A percentile compares a stretch with the other conserved stretches of the same genome.
These are phyloP conservation scores for Vigna mungo DNA, from an alignment of 306 rosid genomes.

Conservation along the genomic window DNA sequence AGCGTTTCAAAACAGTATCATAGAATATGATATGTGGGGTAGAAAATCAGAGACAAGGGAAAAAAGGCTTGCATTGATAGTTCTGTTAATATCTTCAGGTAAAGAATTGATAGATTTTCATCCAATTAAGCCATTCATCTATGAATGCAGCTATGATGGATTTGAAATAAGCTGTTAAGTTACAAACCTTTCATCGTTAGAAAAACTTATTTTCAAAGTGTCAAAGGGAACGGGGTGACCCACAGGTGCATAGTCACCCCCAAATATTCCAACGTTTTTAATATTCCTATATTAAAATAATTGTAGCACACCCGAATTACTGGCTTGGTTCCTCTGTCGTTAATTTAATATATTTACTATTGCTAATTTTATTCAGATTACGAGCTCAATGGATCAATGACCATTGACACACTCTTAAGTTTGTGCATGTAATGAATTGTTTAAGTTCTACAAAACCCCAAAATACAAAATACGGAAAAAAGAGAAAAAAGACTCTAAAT, in stretches of 20 bases:
- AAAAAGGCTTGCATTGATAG: background rate
- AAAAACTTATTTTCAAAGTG: background rate
- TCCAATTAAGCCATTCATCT: slow-evolving; percentile 5
- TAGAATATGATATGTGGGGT: background rate
- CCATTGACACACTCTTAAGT: background rate
- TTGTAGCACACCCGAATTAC: background rate
- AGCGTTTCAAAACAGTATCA: slow-evolving; percentile 17
- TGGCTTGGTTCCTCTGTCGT: background rate
- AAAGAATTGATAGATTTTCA: background rate
- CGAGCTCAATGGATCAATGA: background rate
- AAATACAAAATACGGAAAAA: background rate
- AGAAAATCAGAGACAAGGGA: slow-evolving; percentile 8
- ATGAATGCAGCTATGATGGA: slow-evolving; percentile 12
- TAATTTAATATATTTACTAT: background rate
- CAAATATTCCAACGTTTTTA: background rate
- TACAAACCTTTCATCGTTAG: background rate
- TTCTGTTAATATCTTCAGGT: slow-evolving; percentile 26
- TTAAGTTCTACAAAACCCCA: background rate
- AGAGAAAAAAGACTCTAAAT: background rate
- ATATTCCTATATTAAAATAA: background rate
- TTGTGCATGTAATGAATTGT: background rate
- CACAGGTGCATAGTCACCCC: background rate
- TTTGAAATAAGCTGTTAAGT: slow-evolving; percentile 12
- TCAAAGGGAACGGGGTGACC: background rate
- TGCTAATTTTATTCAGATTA: background rate